Conservation (phyloP, 805 yeast genomes). For the Yamadazyma insecticola region DNA sequence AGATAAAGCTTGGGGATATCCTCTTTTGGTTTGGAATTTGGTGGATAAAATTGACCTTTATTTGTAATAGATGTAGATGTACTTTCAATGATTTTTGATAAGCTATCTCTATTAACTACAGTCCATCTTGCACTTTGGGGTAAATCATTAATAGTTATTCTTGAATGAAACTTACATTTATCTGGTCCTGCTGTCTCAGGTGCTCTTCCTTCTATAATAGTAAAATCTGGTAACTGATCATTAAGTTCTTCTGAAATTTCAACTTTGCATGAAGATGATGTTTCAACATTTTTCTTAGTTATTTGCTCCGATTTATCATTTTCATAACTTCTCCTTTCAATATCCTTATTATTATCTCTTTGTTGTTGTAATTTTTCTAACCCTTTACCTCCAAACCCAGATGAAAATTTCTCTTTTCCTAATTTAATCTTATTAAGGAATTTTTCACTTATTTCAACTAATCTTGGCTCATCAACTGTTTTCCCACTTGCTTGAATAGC, state of each 20-base stretch:
- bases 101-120: constrained; percentile 63
- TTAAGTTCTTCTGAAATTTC: constrained; percentile 8
- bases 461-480: constrained; percentile 35
- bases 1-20: constrained; percentile 66
- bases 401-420: constrained; percentile 60
- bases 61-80: constrained; percentile 75
- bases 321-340: constrained; percentile 47
- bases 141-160: constrained; percentile 74
- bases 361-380: constrained; percentile 38
- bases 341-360: constrained; percentile 28
- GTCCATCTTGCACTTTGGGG: constrained; percentile 80
- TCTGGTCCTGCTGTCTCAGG: constrained; percentile 57
- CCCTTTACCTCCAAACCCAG: constrained; percentile 87
- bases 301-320: constrained; percentile 10
- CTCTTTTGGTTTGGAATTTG: constrained; percentile 38
- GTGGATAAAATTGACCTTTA: constrained; percentile 66
- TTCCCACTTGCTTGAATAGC: constrained; percentile 54
- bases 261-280: too few species aligned
- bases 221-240: constrained; percentile 37
- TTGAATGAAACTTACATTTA: constrained; percentile 54
- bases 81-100: constrained; percentile 60
- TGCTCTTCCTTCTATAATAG: constrained; percentile 47
- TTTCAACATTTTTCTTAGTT: constrained; percentile 4
- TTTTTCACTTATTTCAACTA: constrained; percentile 45
- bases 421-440: constrained; percentile 58